Percentiles rank a stretch among this genome's conserved stretches.
These are phyloP conservation scores for Calonectria fujianensis DNA, from an alignment of 2,329 filamentous ascomycete species.

Conservation along the genomic window DNA sequence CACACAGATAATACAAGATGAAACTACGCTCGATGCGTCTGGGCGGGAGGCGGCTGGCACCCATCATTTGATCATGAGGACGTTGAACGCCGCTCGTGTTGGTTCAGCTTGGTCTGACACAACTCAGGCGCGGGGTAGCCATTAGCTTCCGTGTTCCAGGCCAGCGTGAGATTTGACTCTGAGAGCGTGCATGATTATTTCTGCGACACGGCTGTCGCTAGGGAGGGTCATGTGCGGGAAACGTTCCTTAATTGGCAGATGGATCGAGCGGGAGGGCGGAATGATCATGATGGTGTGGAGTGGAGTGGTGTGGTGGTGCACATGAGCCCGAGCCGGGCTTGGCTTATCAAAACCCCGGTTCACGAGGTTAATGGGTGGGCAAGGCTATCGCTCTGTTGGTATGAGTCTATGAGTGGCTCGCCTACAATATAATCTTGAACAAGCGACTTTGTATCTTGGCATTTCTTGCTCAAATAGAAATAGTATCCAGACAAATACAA, in stretches of 20 bases:
- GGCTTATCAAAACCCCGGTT: background rate
- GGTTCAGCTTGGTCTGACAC: constrained; percentile 21
- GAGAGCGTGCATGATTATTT: background rate
- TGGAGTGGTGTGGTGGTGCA: constrained; percentile 8
- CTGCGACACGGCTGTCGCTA: background rate
- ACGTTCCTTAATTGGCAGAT: constrained; percentile 1
- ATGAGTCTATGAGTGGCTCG: background rate
- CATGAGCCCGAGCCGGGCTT: background rate
- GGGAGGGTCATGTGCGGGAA: constrained; percentile 3
- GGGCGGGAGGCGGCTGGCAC: background rate
- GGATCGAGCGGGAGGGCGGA: constrained; percentile 7
- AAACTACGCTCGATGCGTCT: background rate
- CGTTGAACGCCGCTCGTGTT: background rate
- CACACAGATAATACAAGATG: background rate
- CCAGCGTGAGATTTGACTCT: background rate
- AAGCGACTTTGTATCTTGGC: too few relatives aligned
- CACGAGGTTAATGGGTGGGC: background rate
- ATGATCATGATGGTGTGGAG: background rate
- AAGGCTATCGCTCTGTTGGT: background rate
- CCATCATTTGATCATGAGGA: constrained; percentile 31
- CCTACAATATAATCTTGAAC: too few relatives aligned
- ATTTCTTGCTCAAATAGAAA: too few relatives aligned
- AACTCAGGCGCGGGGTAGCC: background rate
- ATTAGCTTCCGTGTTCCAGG: constrained; percentile 8
- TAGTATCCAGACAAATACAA: too few relatives aligned